A percentile compares a stretch with the other conserved stretches of the same genome.
Conservation (phyloP, 306 rosid species). For the Oemleria cerasiformis region DNA sequence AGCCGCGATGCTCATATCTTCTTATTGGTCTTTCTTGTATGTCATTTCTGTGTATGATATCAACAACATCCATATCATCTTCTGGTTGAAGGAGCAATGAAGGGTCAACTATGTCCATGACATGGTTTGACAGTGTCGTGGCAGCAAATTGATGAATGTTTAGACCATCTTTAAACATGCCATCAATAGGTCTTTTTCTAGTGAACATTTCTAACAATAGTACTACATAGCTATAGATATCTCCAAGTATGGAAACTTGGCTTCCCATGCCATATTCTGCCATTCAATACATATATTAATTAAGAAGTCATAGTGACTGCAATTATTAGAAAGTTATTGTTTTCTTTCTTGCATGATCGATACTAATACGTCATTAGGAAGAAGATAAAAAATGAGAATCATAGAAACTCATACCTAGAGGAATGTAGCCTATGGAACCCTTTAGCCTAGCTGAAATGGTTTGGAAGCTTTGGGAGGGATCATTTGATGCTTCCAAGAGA, state of each 20-base stretch:
- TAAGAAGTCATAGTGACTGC: too few relatives aligned
- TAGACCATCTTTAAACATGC: slow-evolving; percentile 21
- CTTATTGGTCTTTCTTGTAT: too few relatives aligned
- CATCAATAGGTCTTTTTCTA: slow-evolving; percentile 27
- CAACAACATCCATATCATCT: too few relatives aligned
- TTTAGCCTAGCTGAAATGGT: neutral
- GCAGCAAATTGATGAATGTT: slow-evolving; percentile 25
- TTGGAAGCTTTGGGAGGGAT: neutral
- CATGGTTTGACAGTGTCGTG: slow-evolving; percentile 22
- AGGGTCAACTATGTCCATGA: too few relatives aligned
- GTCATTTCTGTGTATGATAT: too few relatives aligned
- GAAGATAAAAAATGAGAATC: slow-evolving; percentile 17
- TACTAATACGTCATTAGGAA: neutral
- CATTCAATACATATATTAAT: neutral
- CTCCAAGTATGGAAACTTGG: slow-evolving; percentile 27
- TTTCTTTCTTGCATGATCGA: too few relatives aligned
- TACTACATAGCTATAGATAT: slow-evolving; percentile 36
- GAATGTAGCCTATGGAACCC: neutral
- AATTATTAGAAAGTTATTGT: too few relatives aligned
- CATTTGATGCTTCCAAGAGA: neutral
- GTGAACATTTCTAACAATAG: slow-evolving; percentile 29
- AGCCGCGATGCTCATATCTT: too few relatives aligned
- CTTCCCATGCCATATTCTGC: slow-evolving; percentile 37
- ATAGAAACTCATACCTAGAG: neutral
- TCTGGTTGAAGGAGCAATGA: too few relatives aligned